Conservation (phyloP, 164 flowering plant genomes). For the Piper longum region DNA sequence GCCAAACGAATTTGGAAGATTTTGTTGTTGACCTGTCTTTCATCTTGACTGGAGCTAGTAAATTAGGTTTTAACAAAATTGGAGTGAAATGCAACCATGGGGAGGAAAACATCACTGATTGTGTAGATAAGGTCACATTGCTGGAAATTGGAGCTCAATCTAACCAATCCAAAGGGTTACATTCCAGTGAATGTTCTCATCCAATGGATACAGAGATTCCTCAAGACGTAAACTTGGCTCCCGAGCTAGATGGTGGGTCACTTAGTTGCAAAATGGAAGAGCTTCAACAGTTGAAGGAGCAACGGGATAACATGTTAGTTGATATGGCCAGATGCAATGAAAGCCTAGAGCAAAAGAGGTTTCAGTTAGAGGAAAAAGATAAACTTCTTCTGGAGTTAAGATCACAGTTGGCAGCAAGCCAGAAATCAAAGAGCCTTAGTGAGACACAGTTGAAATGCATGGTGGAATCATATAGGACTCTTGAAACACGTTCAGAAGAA, state of each 20-base stretch:
- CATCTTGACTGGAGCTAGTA: conserved; percentile 49
- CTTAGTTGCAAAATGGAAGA: conserved; percentile 47
- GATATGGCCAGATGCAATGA: conserved; percentile 51
- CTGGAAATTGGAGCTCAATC: conserved; percentile 44
- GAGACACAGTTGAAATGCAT: conserved; percentile 97
- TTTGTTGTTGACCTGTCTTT: conserved; percentile 57
- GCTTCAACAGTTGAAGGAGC: conserved; percentile 46
- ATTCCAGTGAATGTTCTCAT: conserved; percentile 41
- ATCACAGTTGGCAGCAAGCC: conserved; percentile 60
- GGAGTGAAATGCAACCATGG: conserved; percentile 37
- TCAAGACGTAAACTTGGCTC: conserved; percentile 31
- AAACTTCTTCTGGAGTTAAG: conserved; percentile 50
- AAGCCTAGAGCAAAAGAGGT: conserved; percentile 42
- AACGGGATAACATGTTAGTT: conserved; percentile 39
- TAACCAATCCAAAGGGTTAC: conserved; percentile 27
- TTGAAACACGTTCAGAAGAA: conserved; percentile 62
- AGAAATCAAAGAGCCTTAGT: conserved; percentile 61
- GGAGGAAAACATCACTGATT: conserved; percentile 53
- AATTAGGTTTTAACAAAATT: conserved; percentile 34
- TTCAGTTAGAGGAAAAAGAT: conserved; percentile 58
- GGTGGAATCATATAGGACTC: conserved; percentile 89
- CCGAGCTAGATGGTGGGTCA: conserved; percentile 24
- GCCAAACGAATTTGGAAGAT: conserved; percentile 28
- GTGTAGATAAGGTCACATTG: conserved; percentile 78
- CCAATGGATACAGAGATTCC: conserved; percentile 53